These are phyloP conservation scores for Neurospora sp. DNA, from an alignment of 495 filamentous ascomycete species.

Conservation along the genomic window DNA sequence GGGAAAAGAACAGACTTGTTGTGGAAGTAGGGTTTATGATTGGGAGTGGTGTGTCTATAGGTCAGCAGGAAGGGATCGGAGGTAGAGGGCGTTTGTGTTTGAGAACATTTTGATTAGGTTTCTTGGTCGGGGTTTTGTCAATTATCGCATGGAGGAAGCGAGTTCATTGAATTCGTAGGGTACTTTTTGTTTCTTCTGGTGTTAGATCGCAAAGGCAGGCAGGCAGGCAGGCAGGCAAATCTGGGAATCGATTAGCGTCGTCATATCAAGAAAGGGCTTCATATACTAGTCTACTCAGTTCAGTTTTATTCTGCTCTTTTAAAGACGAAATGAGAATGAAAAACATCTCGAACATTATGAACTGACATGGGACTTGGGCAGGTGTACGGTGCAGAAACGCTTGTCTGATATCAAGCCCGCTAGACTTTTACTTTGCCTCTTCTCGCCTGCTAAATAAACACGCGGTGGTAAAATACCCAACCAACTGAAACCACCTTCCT, in stretches of 20 bases:
- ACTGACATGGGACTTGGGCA: background rate
- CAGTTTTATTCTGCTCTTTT: background rate
- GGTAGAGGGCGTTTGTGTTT: background rate
- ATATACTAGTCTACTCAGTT: background rate
- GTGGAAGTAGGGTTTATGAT: background rate
- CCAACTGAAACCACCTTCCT: background rate
- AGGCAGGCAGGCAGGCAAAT: background rate
- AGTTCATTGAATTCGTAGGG: background rate
- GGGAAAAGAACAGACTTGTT: background rate
- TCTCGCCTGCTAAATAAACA: background rate
- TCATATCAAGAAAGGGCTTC: background rate
- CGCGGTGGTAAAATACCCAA: background rate
- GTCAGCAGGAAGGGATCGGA: background rate
- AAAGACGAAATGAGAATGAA: background rate
- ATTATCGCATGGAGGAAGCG: background rate
- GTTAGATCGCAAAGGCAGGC: background rate
- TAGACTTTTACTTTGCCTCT: background rate
- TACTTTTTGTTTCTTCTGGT: background rate
- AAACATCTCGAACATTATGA: background rate
- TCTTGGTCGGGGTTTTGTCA: background rate
- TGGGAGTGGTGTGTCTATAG: background rate
- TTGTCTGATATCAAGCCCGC: background rate
- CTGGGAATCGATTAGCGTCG: background rate
- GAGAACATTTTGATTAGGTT: background rate
- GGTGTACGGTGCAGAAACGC: background rate